These are phyloP conservation scores for Miamiensis avidus DNA, from an alignment of 169 alveolate genomes.

Conservation along the genomic window DNA sequence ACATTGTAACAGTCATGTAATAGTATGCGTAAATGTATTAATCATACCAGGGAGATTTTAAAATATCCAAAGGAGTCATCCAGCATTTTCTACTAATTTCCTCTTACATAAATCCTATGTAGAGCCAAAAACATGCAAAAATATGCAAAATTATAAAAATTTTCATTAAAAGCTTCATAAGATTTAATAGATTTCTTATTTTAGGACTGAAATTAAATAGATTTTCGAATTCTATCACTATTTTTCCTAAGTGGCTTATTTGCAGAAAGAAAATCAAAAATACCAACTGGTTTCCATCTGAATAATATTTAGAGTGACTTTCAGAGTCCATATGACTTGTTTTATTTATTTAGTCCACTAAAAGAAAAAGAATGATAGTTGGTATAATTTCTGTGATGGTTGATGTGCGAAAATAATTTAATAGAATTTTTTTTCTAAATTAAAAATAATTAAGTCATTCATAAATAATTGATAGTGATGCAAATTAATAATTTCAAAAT, in stretches of 20 bases:
- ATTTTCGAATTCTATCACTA: background rate
- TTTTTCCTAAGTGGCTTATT: background rate
- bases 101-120: background rate
- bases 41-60: background rate
- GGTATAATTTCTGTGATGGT: background rate
- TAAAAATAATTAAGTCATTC: background rate
- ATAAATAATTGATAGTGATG: no score
- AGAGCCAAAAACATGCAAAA: background rate
- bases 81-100: background rate
- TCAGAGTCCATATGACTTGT: background rate
- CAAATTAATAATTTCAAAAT: no score
- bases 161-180: background rate
- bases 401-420: background rate
- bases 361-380: background rate
- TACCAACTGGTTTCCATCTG: background rate
- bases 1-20: background rate
- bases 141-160: background rate
- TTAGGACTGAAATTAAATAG: no score
- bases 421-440: background rate
- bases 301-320: background rate
- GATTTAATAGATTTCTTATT: no score
- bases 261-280: background rate
- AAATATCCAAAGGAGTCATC: background rate
- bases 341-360: background rate
- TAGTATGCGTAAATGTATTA: background rate